Evolutionary conservation across 805 yeast genomes (phyloP).

Genomic region (Starmerella bacillaris): DNA sequence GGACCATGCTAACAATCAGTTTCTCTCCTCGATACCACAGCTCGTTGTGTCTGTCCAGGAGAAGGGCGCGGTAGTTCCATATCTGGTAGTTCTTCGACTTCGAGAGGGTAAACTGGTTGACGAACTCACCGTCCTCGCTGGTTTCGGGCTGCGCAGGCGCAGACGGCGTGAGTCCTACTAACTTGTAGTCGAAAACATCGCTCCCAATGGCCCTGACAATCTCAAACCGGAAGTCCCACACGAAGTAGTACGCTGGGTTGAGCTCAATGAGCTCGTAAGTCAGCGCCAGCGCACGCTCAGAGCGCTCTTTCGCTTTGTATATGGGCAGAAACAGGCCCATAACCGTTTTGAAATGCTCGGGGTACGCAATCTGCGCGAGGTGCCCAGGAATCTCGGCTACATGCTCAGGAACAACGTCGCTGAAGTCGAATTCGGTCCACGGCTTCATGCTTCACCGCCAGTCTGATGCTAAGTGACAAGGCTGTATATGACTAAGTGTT

Average conservation of each 20-base stretch:
- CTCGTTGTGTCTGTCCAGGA: conserved; percentile 26
- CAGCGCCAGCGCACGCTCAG: conserved; percentile 52
- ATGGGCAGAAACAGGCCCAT: conserved; percentile 48
- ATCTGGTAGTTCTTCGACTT: conserved; percentile 87
- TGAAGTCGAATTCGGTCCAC: conserved; percentile 20
- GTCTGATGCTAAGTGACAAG: too few relatives aligned
- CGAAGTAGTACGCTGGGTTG: conserved; percentile 82
- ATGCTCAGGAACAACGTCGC: conserved; percentile 22
- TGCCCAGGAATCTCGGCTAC: conserved; percentile 18
- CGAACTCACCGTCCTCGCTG: conserved; percentile 52
- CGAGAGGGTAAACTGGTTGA: conserved; percentile 52
- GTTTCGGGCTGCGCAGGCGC: conserved; percentile 17
- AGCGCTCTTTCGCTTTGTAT: conserved; percentile 39
- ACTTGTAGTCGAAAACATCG: conserved; percentile 20
- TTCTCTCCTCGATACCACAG: conserved; percentile 34
- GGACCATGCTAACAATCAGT: conserved; percentile 47
- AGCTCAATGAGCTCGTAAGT: conserved; percentile 44
- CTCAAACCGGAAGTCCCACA: conserved; percentile 40
- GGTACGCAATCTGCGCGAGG: conserved; percentile 34
- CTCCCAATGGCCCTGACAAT: conserved; percentile 19
- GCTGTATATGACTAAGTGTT: too few relatives aligned
- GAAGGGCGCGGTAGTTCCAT: conserved; percentile 79
- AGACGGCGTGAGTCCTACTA: conserved; percentile 15
- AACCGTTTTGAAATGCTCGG: conserved; percentile 45
- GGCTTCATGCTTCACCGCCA: conserved; percentile 6